phyloP scores from a whole-genome alignment of 2,329 filamentous ascomycete genomes.

The Chalaropsis ovoidea region DNA sequence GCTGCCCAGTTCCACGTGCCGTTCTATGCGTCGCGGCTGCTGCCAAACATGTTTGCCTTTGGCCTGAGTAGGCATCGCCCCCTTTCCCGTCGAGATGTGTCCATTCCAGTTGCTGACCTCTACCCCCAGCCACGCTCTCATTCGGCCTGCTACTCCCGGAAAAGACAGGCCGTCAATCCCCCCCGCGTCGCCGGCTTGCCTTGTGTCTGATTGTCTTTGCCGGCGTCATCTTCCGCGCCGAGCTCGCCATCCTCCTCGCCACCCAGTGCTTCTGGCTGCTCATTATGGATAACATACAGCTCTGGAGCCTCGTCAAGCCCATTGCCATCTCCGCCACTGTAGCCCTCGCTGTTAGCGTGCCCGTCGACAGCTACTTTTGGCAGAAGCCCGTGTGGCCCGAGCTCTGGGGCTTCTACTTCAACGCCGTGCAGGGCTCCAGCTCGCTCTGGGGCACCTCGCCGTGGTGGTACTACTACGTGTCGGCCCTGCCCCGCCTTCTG shows the following conservation, averaged over 20 bases:
- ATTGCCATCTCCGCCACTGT: conserved; percentile 55
- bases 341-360: conserved; percentile 59
- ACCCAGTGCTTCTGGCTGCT: conserved; percentile 58
- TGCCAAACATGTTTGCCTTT: conserved; percentile 97
- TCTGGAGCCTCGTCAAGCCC: conserved; percentile 52
- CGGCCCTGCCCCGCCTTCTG: conserved; percentile 69
- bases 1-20: conserved; percentile 82
- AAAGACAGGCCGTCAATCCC: conserved; percentile 28
- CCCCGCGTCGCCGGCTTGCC: conserved; percentile 49
- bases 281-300: conserved; percentile 42
- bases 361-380: conserved; percentile 90
- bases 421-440: conserved; percentile 72
- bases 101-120: not conserved
- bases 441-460: conserved; percentile 80
- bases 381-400: conserved; percentile 82
- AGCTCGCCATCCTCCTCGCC: conserved; percentile 70
- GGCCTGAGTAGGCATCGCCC: conserved; percentile 54
- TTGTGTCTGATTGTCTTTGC: conserved; percentile 69
- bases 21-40: conserved; percentile 81
- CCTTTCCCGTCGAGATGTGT: not conserved
- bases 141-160: conserved; percentile 40
- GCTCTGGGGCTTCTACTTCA: conserved; percentile 79
- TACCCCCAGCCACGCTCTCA: conserved; percentile 52
- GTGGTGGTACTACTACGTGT: conserved; percentile 77
- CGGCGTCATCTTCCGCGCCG: conserved; percentile 78